Evolutionary conservation across 2,329 filamentous ascomycete species (phyloP).

Genomic region (Venturia carpophila): DNA sequence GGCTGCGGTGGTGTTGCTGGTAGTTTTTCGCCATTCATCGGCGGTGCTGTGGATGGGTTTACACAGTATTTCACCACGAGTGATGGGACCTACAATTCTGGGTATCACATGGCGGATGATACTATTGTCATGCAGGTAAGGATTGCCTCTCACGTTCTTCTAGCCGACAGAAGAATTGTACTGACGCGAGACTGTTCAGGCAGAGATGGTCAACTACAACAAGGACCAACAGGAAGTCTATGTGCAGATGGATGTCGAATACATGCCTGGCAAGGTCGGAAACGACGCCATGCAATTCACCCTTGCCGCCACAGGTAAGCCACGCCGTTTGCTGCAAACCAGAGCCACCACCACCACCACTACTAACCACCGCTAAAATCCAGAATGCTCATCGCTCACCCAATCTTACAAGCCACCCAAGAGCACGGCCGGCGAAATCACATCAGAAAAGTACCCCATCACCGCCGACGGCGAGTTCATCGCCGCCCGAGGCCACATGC

Average conservation of each 20-base stretch:
- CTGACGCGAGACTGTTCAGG: background rate
- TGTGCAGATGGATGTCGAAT: constrained; percentile 16
- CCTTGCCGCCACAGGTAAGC: constrained; percentile 6
- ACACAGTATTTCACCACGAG: constrained; percentile 14
- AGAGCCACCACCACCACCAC: background rate
- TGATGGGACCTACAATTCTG: constrained; percentile 9
- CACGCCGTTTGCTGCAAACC: background rate
- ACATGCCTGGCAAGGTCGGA: constrained; percentile 12
- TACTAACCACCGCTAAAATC: background rate
- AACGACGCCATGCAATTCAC: constrained; percentile 6
- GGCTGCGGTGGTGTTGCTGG: background rate
- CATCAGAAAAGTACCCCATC: background rate
- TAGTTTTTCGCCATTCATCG: constrained; percentile 5
- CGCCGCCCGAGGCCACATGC: constrained; percentile 1
- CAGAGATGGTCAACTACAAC: constrained; percentile 16
- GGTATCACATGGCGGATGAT: constrained; percentile 13
- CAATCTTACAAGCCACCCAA: constrained; percentile 9
- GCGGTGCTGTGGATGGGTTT: constrained; percentile 15
- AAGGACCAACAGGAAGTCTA: constrained; percentile 8
- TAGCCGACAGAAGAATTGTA: background rate
- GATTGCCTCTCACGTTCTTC: background rate
- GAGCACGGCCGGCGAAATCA: background rate
- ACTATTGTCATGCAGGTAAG: constrained; percentile 14
- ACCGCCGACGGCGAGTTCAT: background rate
- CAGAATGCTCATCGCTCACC: background rate